phyloP scores from a whole-genome alignment of 257 asterid species.

The Cruciata laevipes region DNA sequence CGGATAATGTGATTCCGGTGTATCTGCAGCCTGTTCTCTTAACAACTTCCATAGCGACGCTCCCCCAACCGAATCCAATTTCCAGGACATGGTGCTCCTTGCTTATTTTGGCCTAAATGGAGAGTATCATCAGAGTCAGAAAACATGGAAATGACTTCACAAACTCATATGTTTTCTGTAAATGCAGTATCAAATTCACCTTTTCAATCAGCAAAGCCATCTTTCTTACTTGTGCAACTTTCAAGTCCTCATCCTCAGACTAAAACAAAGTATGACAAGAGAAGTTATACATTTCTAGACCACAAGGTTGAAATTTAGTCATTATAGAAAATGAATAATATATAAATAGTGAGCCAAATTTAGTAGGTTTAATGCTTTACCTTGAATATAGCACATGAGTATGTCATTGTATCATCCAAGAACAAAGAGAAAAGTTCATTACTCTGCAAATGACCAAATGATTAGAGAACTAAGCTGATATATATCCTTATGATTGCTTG shows the following conservation, averaged over 20 bases:
- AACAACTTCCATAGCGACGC: slow-evolving; percentile 78
- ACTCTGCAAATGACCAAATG: slow-evolving; percentile 46
- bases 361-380: slow-evolving; percentile 29
- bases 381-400: slow-evolving; percentile 80
- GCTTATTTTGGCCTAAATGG: slow-evolving; percentile 52
- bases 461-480: neutral
- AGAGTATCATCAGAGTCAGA: slow-evolving; percentile 6
- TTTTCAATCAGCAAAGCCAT: slow-evolving; percentile 70
- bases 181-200: slow-evolving; percentile 23
- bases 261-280: slow-evolving; percentile 11
- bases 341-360: neutral
- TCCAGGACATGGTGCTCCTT: slow-evolving; percentile 71
- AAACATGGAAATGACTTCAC: slow-evolving; percentile 1
- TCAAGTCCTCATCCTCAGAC: slow-evolving; percentile 75
- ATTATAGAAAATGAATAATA: too few species aligned
- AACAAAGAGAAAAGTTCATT: slow-evolving; percentile 58
- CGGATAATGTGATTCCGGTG: slow-evolving; percentile 85
- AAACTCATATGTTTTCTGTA: neutral
- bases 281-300: neutral
- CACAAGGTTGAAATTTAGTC: too few species aligned
- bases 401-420: slow-evolving; percentile 84
- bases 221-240: slow-evolving; percentile 71
- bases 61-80: slow-evolving; percentile 97
- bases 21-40: slow-evolving; percentile 76
- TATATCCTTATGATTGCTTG: neutral